Evolutionary conservation across 2,329 filamentous ascomycete genomes (phyloP).

Genomic region (Alternaria consortialis): DNA sequence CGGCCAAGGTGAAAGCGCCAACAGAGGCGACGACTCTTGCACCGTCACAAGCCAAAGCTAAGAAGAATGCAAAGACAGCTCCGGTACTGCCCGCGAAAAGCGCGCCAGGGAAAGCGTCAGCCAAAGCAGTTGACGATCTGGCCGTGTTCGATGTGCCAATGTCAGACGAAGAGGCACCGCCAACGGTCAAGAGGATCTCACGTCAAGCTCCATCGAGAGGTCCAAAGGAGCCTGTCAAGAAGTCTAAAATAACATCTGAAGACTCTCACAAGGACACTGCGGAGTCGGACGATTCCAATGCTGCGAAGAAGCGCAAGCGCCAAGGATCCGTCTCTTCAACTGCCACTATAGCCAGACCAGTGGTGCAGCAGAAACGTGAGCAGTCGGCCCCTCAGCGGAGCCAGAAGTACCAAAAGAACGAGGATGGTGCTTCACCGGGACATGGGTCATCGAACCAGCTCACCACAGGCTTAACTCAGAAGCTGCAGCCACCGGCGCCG

Average conservation of each 20-base stretch:
- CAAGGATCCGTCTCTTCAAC: slow-evolving; percentile 30
- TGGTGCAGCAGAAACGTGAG: slow-evolving; percentile 14
- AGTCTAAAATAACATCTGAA: neutral
- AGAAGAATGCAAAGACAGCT: slow-evolving; percentile 14
- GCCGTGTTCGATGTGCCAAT: slow-evolving; percentile 40
- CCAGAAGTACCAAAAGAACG: slow-evolving; percentile 41
- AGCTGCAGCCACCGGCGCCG: slow-evolving; percentile 8
- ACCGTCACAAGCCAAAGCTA: slow-evolving; percentile 10
- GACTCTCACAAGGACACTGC: slow-evolving; percentile 18
- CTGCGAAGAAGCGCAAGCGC: slow-evolving; percentile 45
- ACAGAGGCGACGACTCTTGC: slow-evolving; percentile 29
- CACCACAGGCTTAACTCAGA: neutral
- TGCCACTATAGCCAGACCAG: slow-evolving; percentile 15
- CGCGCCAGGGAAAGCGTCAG: slow-evolving; percentile 5
- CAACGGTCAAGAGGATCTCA: slow-evolving; percentile 25
- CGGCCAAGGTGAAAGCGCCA: slow-evolving; percentile 20
- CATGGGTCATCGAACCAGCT: slow-evolving; percentile 7
- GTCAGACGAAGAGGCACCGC: slow-evolving; percentile 35
- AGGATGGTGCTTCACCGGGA: slow-evolving; percentile 27
- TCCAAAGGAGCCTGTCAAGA: slow-evolving; percentile 18
- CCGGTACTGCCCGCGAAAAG: slow-evolving; percentile 13
- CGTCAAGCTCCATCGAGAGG: slow-evolving; percentile 21
- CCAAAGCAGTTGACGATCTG: slow-evolving; percentile 13
- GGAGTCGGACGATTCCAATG: slow-evolving; percentile 43
- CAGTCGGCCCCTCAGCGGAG: slow-evolving; percentile 26